These are phyloP conservation scores for Plasmodium coatneyi DNA, from an alignment of 169 alveolate species.

Conservation along the genomic window DNA sequence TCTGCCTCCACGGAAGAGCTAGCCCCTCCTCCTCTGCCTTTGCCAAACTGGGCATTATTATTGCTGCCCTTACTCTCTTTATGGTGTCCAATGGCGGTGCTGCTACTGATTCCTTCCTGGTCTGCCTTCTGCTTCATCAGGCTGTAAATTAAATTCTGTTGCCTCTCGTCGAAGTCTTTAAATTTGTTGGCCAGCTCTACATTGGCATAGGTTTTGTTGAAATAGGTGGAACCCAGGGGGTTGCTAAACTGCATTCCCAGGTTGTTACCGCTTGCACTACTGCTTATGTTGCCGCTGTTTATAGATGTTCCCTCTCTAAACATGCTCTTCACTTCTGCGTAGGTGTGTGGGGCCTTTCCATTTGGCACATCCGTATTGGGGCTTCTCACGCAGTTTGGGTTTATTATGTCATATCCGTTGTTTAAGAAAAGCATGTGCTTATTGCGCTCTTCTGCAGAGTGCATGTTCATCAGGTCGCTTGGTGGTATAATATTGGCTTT, in stretches of 20 bases:
- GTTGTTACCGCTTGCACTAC: neutral
- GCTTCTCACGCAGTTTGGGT: neutral
- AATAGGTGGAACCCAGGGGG: neutral
- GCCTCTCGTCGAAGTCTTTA: constrained; percentile 4
- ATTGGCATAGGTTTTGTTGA: neutral
- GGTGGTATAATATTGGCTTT: neutral
- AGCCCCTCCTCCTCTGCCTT: neutral
- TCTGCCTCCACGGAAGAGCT: neutral
- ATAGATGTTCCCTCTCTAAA: neutral
- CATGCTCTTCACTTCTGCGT: neutral
- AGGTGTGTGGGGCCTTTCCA: neutral
- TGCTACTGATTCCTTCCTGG: neutral
- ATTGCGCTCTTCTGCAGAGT: neutral
- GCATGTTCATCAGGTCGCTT: constrained; percentile 3
- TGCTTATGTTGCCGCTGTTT: neutral
- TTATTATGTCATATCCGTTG: constrained; percentile 8
- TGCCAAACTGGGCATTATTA: neutral
- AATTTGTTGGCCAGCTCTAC: neutral
- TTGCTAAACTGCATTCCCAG: neutral
- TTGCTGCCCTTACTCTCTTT: neutral
- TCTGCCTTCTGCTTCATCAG: neutral
- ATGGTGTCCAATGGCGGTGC: neutral
- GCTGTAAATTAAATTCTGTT: neutral
- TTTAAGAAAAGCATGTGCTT: constrained; percentile 8
- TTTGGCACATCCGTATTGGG: neutral